Conservation (phyloP, 768 basidiomycete species). For the Termitomyces heimii region DNA sequence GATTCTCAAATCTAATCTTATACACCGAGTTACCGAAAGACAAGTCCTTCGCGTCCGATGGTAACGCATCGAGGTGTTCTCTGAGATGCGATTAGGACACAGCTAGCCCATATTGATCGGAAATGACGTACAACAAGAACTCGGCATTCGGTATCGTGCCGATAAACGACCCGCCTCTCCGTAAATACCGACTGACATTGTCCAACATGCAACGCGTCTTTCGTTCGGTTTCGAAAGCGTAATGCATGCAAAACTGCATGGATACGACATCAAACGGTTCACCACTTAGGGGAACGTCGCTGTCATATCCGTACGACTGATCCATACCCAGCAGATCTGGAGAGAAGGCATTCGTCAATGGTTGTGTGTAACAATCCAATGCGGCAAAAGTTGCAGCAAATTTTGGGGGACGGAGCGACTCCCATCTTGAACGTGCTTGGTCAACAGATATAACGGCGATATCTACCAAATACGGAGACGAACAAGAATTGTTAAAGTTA, state of each 20-base stretch:
- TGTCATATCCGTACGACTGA: constrained; percentile 12
- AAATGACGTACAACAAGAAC: constrained; percentile 66
- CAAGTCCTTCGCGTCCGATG: constrained; percentile 59
- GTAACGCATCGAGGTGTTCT: constrained; percentile 64
- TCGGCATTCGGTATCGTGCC: constrained; percentile 96
- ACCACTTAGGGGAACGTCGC: constrained; percentile 8
- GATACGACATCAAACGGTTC: constrained; percentile 90
- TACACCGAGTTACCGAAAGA: constrained; percentile 91
- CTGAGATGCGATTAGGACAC: constrained; percentile 30
- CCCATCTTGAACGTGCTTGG: constrained; percentile 79
- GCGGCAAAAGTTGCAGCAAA: constrained; percentile 82
- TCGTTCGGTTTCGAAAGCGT: constrained; percentile 88
- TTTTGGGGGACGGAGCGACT: constrained; percentile 38
- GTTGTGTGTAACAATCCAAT: constrained; percentile 81
- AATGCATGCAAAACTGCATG: constrained; percentile 99
- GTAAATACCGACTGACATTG: constrained; percentile 78
- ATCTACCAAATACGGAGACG: constrained; percentile 40
- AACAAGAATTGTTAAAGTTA: background rate
- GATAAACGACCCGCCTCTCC: constrained; percentile 85
- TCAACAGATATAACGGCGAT: constrained; percentile 85
- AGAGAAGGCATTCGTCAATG: constrained; percentile 65
- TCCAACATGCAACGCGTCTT: constrained; percentile 91
- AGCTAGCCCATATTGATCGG: constrained; percentile 5
- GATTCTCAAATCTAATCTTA: constrained; percentile 78
- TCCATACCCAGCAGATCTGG: constrained; percentile 42